Evolutionary conservation across 192 early-diverging fungal species (phyloP).

Genomic region (Gaertneriomyces sp.): DNA sequence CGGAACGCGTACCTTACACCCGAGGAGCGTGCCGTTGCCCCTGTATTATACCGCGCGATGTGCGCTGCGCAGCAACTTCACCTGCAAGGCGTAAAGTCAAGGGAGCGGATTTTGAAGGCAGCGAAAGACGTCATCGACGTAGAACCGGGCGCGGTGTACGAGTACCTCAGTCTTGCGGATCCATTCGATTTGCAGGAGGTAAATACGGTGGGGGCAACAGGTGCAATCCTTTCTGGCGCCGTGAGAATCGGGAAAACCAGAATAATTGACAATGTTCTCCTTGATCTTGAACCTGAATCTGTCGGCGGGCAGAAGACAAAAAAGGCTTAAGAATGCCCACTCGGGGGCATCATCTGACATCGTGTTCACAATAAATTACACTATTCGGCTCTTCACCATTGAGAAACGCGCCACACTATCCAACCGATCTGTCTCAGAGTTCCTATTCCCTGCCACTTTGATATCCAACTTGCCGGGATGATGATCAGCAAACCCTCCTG

Average conservation of each 20-base stretch:
- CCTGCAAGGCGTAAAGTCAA: conserved; percentile 17
- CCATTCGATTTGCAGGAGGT: conserved; percentile 65
- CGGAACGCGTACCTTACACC: conserved; percentile 81
- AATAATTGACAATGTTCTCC: conserved; percentile 88
- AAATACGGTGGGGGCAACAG: conserved; percentile 40
- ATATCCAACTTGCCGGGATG: too few relatives aligned
- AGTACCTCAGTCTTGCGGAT: conserved; percentile 82
- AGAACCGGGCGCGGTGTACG: conserved; percentile 48
- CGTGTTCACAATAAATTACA: conserved; percentile 40
- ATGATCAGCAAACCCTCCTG: too few relatives aligned
- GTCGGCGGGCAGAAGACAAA: too few relatives aligned
- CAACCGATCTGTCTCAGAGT: conserved; percentile 47
- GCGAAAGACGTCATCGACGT: conserved; percentile 55
- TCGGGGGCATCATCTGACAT: too few relatives aligned
- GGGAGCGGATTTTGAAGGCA: conserved; percentile 42
- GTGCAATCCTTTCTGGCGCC: conserved; percentile 79
- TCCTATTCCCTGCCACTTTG: too few relatives aligned
- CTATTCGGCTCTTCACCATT: conserved; percentile 87
- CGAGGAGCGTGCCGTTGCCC: conserved; percentile 65
- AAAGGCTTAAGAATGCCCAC: too few relatives aligned
- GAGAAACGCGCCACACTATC: conserved; percentile 88
- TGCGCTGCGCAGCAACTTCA: conserved; percentile 49
- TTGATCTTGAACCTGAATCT: conserved; percentile 44
- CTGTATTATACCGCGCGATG: conserved; percentile 72
- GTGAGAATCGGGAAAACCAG: conserved; percentile 82